A percentile compares a stretch with the other conserved stretches of the same genome.
Evolutionary conservation across 148 eudicot genomes (phyloP).

Genomic region (Chenopodium berlandieri): DNA sequence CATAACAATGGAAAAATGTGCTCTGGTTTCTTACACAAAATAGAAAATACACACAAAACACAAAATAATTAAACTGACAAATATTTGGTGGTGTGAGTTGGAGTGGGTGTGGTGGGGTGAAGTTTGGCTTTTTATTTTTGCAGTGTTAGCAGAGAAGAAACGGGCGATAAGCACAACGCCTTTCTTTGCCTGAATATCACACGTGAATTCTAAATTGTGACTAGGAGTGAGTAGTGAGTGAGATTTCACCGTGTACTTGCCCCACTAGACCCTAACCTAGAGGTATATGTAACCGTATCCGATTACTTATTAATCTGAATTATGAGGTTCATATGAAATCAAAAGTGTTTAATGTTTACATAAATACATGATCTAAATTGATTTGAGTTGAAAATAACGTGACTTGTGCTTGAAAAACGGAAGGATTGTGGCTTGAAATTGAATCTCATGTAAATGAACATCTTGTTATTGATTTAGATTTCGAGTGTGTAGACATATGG

Average conservation of each 20-base stretch:
- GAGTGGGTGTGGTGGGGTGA: not conserved
- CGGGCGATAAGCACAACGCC: conserved; percentile 30
- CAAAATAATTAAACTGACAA: conserved; percentile 11
- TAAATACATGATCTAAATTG: too few species aligned
- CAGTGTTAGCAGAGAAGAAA: conserved; percentile 15
- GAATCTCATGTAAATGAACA: too few species aligned
- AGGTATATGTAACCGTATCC: too few species aligned
- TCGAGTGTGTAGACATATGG: too few species aligned
- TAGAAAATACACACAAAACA: not conserved
- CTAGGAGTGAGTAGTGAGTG: conserved; percentile 2
- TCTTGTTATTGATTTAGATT: too few species aligned
- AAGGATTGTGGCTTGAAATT: too few species aligned
- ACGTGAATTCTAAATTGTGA: conserved; percentile 21
- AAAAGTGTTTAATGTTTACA: too few species aligned
- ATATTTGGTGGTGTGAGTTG: conserved; percentile 8
- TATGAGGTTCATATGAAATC: too few species aligned
- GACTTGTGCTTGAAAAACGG: too few species aligned
- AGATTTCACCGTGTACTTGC: not conserved
- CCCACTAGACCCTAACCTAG: too few species aligned
- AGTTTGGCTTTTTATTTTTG: conserved; percentile 13
- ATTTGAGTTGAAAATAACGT: too few species aligned
- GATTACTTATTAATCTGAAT: too few species aligned
- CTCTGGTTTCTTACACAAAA: not conserved
- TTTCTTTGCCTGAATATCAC: conserved; percentile 17
- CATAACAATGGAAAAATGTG: conserved; percentile 35